phyloP scores from a whole-genome alignment of 164 flowering plant genomes.

The Dillenia suffruticosa region DNA sequence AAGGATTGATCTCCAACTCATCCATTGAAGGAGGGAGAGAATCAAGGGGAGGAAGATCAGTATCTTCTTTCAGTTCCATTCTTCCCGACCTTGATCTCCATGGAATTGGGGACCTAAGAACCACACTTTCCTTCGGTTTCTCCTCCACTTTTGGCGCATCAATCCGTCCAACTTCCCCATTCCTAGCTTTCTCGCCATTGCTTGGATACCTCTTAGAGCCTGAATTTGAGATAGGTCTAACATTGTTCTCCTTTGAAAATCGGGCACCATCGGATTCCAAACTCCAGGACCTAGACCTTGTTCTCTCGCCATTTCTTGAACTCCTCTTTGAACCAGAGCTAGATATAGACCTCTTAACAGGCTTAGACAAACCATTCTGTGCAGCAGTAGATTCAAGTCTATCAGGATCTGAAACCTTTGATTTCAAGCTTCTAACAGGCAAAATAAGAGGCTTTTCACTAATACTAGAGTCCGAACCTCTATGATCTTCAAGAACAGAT shows the following conservation, averaged over 20 bases:
- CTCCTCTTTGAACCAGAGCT: slow-evolving; percentile 16
- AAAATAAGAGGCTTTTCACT: slow-evolving; percentile 55
- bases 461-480: slow-evolving; percentile 12
- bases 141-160: slow-evolving; percentile 32
- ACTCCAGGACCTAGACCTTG: slow-evolving; percentile 4
- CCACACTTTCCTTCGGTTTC: slow-evolving; percentile 36
- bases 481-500: slow-evolving; percentile 30
- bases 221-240: neutral
- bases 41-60: slow-evolving; percentile 12
- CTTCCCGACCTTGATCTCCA: slow-evolving; percentile 85
- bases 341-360: slow-evolving; percentile 22
- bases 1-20: slow-evolving; percentile 27
- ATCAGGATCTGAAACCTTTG: slow-evolving; percentile 34
- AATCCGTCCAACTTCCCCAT: slow-evolving; percentile 23
- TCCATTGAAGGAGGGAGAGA: slow-evolving; percentile 29
- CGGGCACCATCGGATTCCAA: neutral
- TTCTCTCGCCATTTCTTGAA: slow-evolving; percentile 2
- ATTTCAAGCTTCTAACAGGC: slow-evolving; percentile 84
- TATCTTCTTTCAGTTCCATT: slow-evolving; percentile 46
- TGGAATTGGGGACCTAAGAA: slow-evolving; percentile 83
- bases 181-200: slow-evolving; percentile 14
- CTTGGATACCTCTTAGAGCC: slow-evolving; percentile 17
- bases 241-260: too few species aligned
- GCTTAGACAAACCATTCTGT: slow-evolving; percentile 12
- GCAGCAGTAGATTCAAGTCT: slow-evolving; percentile 15